Evolutionary conservation across 2,329 filamentous ascomycete species (phyloP), one percentile per base, ranked within the genome.

Genomic region (Monosporascus sp.): DNA sequence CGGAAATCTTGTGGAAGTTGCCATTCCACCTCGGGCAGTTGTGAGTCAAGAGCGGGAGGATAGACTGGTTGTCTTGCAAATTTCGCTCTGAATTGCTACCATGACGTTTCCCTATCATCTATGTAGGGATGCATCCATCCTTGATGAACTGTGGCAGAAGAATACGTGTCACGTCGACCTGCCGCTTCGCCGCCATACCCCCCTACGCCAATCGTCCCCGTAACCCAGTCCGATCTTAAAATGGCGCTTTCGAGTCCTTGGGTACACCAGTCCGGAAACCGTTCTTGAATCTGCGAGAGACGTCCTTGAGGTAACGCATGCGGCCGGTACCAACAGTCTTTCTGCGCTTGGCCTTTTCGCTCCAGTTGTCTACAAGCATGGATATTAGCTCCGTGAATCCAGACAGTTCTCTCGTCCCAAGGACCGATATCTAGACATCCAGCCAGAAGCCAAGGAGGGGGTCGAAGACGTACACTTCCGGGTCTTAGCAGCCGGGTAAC

Each of bases 281-380:
- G 81, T 99, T 99, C 83, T 88, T 90, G 87, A 96, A 96, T 80
- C 85, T 85, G 76, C 94, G 88, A 73, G 91, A 82, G 74, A 99
- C 87, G 70, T 83, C 84, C 84, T 95, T 96, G 75, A 99, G 84
- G 81, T 92, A 90, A 74, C 90, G 86, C 87, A 92, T 94, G 78
- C 94, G 90, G 77, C 94, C 94, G 72, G 90, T 93, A 71, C 94
- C 94, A 75, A 89, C 93, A 73, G 93, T 97, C 92, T 97, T 97
- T 88, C 94, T 95, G 78, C 94, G 85, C 90, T 97, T 97, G 70
- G 92, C 93, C 89, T 99, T 99, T 86, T 97, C 93, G 77, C 89
- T 85, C 94, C 94, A 99, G 89, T 99, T 97, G 88, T 87, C 93
- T 97, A 73, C 74, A 43, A 48, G 49, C 24, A 41, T 60, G 48